Evolutionary conservation across 2,329 filamentous ascomycete species (phyloP).

Genomic region (Amylocarpus encephaloides): DNA sequence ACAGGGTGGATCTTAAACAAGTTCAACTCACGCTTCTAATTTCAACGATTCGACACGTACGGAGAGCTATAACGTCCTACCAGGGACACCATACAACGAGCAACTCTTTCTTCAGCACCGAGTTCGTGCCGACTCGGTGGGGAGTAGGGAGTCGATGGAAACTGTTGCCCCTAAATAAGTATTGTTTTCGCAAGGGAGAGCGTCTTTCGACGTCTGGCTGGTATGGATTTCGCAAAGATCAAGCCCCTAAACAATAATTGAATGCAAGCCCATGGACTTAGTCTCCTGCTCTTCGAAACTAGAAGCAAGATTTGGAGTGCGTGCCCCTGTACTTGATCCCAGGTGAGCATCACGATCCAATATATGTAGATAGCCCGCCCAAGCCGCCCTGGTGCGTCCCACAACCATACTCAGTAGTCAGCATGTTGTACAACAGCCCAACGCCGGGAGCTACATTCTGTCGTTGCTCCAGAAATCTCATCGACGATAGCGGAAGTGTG

Average conservation of each 20-base stretch:
- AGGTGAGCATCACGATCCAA: slow-evolving; percentile 24
- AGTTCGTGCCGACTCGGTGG: no score
- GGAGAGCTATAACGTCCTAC: background rate
- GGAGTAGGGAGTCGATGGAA: no score
- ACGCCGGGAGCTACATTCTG: background rate
- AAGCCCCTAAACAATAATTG: no score
- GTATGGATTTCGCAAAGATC: no score
- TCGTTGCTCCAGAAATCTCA: background rate
- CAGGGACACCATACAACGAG: background rate
- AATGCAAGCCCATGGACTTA: no score
- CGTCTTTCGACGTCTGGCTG: no score
- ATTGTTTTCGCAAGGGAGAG: no score
- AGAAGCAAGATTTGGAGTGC: no score
- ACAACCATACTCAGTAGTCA: slow-evolving; percentile 8
- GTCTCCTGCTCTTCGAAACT: no score
- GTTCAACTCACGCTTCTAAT: background rate
- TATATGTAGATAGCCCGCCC: slow-evolving; percentile 25
- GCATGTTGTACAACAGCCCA: background rate
- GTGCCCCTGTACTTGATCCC: slow-evolving; percentile 16
- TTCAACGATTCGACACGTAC: background rate
- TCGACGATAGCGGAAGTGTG: background rate
- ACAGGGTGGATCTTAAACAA: background rate
- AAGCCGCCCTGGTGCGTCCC: slow-evolving; percentile 11
- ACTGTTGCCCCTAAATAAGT: no score
- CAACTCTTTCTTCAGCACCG: no score